Base-by-base conservation (phyloP, 352 stramenopile genomes). In the Globisporangium apiculatum region DNA sequence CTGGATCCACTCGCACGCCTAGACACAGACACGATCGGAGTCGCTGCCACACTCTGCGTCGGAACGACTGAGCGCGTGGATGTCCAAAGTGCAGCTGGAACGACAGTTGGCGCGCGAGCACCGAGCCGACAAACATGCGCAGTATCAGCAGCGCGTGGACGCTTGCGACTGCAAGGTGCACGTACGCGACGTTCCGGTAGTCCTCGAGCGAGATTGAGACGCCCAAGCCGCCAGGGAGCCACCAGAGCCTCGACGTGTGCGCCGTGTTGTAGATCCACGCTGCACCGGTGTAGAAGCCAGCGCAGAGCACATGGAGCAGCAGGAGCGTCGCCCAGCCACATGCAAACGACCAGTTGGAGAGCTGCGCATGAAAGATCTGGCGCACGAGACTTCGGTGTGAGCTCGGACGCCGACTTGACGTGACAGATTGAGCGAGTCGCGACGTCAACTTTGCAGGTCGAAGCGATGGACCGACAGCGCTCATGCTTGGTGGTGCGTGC, bases 181-280 rank as follows among this genome's bases (percentile, higher is more conserved):
- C 53, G n/a, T 37, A 18, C 7, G 45, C 43, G n/a, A 59, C 54
- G 2, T n/a, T 24, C 1, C 10, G 31, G 36, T 47, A 59, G 15
- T 52, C 36, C 15, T 59, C 10, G 35, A 59, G 45, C 9, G 3
- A 10, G n/a, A 47, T 51, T 5, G 54, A 53, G 35, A 59, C 17
- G 15, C 43, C 45, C 52, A 57, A 47, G 14, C 52, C 52, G 14
- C 40, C 18, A 12, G 52, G 52, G 7, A 57, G 12, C 52, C 41
- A 57, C 52, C 52, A 57, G 31, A 59, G 54, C 9, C 46, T 51
- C 12, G 43, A 42, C 1, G 42, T 48, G 31, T 46, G 35, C 7
- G 37, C 10, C n/a, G 52, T 2, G n/a, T 59, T 17, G 35, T 59
- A 59, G 36, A 59, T 53, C 45, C 54, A 53, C 35, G 54, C 54